Conservation (phyloP, 148 eudicot species). For the Vaccinium vitisidaea region DNA sequence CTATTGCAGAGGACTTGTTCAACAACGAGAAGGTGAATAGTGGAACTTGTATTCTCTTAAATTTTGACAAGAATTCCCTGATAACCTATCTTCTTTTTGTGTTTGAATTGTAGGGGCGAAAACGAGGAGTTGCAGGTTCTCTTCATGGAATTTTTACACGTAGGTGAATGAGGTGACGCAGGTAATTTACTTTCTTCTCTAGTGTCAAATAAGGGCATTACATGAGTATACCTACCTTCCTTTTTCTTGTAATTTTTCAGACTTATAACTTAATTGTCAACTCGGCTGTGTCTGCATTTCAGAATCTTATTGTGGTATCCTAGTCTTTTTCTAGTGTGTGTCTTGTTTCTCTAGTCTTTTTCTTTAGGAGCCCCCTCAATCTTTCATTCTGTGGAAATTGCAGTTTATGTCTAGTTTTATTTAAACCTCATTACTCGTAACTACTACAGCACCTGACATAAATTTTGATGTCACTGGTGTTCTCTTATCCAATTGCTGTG, state of each 20-base stretch:
- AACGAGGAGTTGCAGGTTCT: slow-evolving; percentile 58
- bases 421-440: not conserved
- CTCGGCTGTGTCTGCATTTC: not conserved
- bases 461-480: not conserved
- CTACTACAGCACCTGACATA: not conserved
- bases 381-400: not conserved
- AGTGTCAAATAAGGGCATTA: slow-evolving; percentile 6
- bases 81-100: not conserved
- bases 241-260: not conserved
- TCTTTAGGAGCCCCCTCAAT: slow-evolving; percentile 1
- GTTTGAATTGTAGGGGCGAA: slow-evolving; percentile 43
- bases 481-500: not conserved
- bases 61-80: not conserved
- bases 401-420: not conserved
- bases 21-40: slow-evolving; percentile 62
- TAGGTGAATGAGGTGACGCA: slow-evolving; percentile 35
- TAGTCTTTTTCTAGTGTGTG: not conserved
- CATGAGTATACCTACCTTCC: not conserved
- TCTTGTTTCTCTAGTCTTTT: not conserved
- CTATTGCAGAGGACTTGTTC: slow-evolving; percentile 89
- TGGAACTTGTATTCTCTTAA: slow-evolving; percentile 5
- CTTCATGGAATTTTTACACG: slow-evolving; percentile 52
- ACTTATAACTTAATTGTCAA: not conserved
- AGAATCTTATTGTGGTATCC: not conserved
- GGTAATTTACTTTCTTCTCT: slow-evolving; percentile 20